Evolutionary conservation across 257 asterid genomes (phyloP), one percentile per base, ranked within the genome.

Genomic region (Petrea volubilis): DNA sequence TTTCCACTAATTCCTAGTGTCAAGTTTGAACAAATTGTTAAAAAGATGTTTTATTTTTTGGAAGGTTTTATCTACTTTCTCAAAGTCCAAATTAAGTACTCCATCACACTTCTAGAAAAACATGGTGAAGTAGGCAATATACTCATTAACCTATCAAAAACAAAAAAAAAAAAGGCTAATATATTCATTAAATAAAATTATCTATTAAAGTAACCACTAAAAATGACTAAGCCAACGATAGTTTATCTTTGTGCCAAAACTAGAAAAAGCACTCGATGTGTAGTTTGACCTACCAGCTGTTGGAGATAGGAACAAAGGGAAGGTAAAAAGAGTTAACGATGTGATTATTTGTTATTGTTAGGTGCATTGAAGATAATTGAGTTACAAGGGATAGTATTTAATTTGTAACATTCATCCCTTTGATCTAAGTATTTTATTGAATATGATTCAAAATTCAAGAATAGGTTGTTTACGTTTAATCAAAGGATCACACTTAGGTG

Each of bases 201-300:
- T 46, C 15, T n/a, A n/a, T 14, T 4, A 49, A 69, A n/a, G 41
- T 24, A 28, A 23, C n/a, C 14, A 23, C 53, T 13, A 51, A 34
- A 21, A 8, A 4, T 67, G 46, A 52, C 21, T 40, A 52, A 36
- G 40, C 17, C 33, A 47, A 49, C 29, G 24, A 56, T 24, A 40
- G 63, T 60, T 13, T 50, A 23, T 60, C 12, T 71, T 36, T 49
- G 50, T 61, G 58, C 10, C 49, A 52, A 25, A 63, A 33, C 3
- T 15, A 31, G 40, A 53, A 64, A 64, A 73, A 64, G 53, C 72
- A 64, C 24, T 43, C 17, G 51, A 55, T 73, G 67, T 41, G 72
- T 49, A 36, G 76, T 36, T 61, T 71, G 52, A 50, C 55, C 40
- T 25, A 72, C 57, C 53, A 72, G 64, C 38, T 51, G 57, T 38